Percentiles rank a stretch among this genome's conserved stretches.
Conservation (phyloP, 345 rosid species). For the Linum tenue region DNA sequence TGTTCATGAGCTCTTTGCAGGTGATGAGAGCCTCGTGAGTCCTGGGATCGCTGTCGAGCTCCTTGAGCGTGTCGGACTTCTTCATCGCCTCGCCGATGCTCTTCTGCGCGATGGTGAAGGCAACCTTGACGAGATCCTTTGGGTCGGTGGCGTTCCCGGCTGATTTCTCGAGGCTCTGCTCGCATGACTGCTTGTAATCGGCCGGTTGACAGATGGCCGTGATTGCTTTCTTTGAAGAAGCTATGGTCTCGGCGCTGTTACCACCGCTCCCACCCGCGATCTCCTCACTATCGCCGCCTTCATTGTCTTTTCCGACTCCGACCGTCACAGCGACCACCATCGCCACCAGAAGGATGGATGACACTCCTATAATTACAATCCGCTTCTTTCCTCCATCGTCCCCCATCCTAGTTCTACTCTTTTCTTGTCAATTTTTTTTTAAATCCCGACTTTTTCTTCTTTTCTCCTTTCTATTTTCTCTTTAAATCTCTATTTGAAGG, state of each 20-base stretch:
- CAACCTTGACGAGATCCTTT: constrained; percentile 41
- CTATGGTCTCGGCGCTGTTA: constrained; percentile 3
- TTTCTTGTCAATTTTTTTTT: background rate
- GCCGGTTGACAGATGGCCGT: constrained; percentile 55
- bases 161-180: constrained; percentile 27
- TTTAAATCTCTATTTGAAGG: background rate
- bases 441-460: background rate
- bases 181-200: constrained; percentile 42
- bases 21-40: constrained; percentile 36
- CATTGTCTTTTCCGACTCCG: constrained; percentile 19
- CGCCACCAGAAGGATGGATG: constrained; percentile 37
- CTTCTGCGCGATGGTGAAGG: constrained; percentile 37
- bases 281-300: background rate
- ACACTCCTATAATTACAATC: constrained; percentile 27
- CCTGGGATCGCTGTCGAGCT: constrained; percentile 47
- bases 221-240: constrained; percentile 51
- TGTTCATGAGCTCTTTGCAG: constrained; percentile 56
- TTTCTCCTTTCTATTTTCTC: background rate
- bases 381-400: constrained; percentile 30
- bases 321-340: constrained; percentile 46
- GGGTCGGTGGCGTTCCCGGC: constrained; percentile 45
- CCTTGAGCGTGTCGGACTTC: constrained; percentile 35
- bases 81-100: constrained; percentile 31
- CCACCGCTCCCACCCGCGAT: background rate
- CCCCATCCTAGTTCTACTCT: constrained; percentile 2